Base-by-base conservation (phyloP, 441 rosid species). In the Isatis lusitanica region DNA sequence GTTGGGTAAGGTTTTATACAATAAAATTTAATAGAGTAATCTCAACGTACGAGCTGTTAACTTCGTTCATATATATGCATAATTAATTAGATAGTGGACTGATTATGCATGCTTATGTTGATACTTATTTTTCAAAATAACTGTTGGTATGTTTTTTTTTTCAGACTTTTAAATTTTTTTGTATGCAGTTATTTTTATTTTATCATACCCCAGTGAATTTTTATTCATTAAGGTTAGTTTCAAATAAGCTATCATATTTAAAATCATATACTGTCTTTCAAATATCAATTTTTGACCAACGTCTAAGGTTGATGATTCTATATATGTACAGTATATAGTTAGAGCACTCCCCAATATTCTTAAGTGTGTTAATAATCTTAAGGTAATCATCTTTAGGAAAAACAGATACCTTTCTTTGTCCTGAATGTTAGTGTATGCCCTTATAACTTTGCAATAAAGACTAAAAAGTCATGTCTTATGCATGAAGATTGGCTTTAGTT, bases 401-500 rank as follows among this genome's bases (percentile, higher is more conserved):
- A 51, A 55, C 15, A 69, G 58, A 75, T 76, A 70, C 79, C 66
- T 76, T 76, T 15, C 75, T 70, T 75, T 63, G 62, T 63, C 66
- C 47, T 56, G 66, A 70, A 63, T 76, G 66, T 56, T 76, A 71
- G 47, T 56, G 46, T 63, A 15, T 24, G 11, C 15, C 46, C 26
- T 69, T 53, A 26, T 38, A 21, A 66, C 72, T 71, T 76, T 61
- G 48, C 57, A 51, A 65, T 71, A 77, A 77, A 71, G 76, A 71
- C 56, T 71, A 65, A 59, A 59, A 76, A 65, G 64, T 77, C 80
- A 77, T 71, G 73, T 60, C 80, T 52, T 77, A 17, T 66, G 64
- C 80, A 77, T 77, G 80, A 77, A 71, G 80, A 66, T 71, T 71
- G 66, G 76, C 76, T 70, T 58, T 76, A 63, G 70, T 63, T 57